Evolutionary conservation across 2,329 filamentous ascomycete species (phyloP).

Genomic region (Cladosporium austrohemisphaericum): DNA sequence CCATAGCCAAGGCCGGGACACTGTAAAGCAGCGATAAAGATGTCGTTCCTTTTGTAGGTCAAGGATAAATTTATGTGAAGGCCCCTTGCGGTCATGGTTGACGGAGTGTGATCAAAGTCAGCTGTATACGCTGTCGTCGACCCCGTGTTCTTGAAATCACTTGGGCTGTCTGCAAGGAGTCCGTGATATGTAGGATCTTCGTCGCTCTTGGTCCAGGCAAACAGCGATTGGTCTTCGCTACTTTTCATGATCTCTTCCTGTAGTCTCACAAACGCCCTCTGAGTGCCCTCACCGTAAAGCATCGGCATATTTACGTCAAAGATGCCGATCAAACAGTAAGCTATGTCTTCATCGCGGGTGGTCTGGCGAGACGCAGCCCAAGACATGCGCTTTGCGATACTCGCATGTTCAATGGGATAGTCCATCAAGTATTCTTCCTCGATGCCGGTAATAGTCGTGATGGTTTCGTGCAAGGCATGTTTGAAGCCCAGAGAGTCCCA

Average conservation of each 20-base stretch:
- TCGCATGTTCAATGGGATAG: slow-evolving; percentile 21
- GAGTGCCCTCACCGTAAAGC: slow-evolving; percentile 38
- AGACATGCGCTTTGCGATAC: slow-evolving; percentile 21
- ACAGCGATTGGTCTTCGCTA: slow-evolving; percentile 8
- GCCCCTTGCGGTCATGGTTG: slow-evolving; percentile 16
- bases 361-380: slow-evolving; percentile 20
- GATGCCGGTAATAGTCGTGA: slow-evolving; percentile 30
- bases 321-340: slow-evolving; percentile 45
- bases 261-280: slow-evolving; percentile 37
- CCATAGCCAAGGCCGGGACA: slow-evolving; percentile 32
- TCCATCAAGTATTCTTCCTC: slow-evolving; percentile 10
- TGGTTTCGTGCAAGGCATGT: slow-evolving; percentile 6
- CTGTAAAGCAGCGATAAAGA: slow-evolving; percentile 32
- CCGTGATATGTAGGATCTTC: no score
- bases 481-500: slow-evolving; percentile 22
- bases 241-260: slow-evolving; percentile 24
- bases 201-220: no score
- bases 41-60: slow-evolving; percentile 9
- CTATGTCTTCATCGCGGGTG: slow-evolving; percentile 38
- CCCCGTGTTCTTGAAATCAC: no score
- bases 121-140: slow-evolving; percentile 33
- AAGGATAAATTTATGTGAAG: slow-evolving; percentile 16
- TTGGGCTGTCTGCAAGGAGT: no score
- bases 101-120: slow-evolving; percentile 23
- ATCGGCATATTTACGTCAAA: slow-evolving; percentile 45